phyloP scores from a whole-genome alignment of 176 grass and related monocot genomes.

The Carex parvula region DNA sequence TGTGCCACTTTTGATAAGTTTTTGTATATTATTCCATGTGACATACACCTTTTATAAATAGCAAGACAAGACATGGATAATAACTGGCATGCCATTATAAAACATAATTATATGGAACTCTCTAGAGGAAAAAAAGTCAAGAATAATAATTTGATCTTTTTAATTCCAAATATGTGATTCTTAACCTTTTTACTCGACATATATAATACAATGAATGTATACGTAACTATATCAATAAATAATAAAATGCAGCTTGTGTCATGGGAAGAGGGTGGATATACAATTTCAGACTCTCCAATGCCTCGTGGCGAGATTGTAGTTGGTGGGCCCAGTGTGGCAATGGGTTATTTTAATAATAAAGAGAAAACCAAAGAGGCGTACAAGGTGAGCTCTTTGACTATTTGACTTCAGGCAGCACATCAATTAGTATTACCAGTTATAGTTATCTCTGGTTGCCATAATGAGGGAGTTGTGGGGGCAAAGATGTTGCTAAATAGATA shows the following conservation, averaged over 20 bases:
- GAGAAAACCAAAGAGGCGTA: slow-evolving; percentile 78
- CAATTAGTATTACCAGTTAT: not conserved
- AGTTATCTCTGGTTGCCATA: not conserved
- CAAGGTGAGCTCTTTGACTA: slow-evolving; percentile 37
- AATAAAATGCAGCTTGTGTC: slow-evolving; percentile 54
- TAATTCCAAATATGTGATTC: not conserved
- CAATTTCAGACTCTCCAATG: slow-evolving; percentile 68
- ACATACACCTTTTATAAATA: not conserved
- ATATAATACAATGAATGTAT: not conserved
- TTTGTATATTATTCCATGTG: not conserved
- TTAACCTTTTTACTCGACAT: not conserved
- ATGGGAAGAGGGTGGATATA: slow-evolving; percentile 82
- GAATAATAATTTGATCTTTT: not conserved
- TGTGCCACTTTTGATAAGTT: not conserved
- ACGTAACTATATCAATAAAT: not conserved
- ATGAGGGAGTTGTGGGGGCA: not conserved
- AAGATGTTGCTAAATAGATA: not conserved
- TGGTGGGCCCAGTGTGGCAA: slow-evolving; percentile 66
- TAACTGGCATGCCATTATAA: not conserved
- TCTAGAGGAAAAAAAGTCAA: not conserved
- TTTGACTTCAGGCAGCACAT: not conserved
- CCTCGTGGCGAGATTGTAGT: slow-evolving; percentile 73
- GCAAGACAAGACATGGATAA: not conserved
- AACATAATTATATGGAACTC: not conserved
- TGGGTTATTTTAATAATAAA: slow-evolving; percentile 82